Evolutionary conservation across 257 asterid genomes (phyloP), one percentile per base, ranked within the genome.

Genomic region (Echites panduratus): DNA sequence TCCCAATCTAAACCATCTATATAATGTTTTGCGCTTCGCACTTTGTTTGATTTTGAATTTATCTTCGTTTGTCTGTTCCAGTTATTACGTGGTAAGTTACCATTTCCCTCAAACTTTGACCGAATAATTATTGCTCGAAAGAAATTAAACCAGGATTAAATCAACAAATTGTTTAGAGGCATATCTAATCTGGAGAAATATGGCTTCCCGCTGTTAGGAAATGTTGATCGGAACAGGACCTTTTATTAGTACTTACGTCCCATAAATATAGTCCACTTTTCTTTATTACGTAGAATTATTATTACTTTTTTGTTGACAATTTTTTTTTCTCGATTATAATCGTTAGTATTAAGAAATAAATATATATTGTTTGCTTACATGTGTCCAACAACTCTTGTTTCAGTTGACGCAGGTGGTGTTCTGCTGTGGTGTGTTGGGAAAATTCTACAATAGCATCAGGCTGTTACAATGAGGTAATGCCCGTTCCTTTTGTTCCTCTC

Each of bases 401-500:
- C 68, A 16, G 44, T 76, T 56, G 63, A 65, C 24, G 70, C 62
- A 66, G 75, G 73, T 73, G 57, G 16, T 59, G 53, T 50, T 74
- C 12, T 24, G 49, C 57, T 63, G 77, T 65, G 43, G 85, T 73
- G 44, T 35, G 26, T 48, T 77, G 66, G 43, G 79, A 75, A 29
- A 66, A 35, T 71, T 67, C 63, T 45, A 16, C 59, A 62, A 63
- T 58, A 40, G 61, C 48, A 32, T 79, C 72, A 14, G 68, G 58
- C 77, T 75, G 45, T 72, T 69, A 61, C 72, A 73, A 79, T 82
- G 76, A 67, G 78, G 77, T 84, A 75, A 61, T 8, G 45, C 63
- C 35, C 22, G 65, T 32, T 79, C 63, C 26, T 19, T 40, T 2
- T 45, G 35, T 58, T 48, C 24, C 73, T 38, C 22, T 6, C 24